Conservation (phyloP, 116 monocot species). For the Thalassia testudinum region DNA sequence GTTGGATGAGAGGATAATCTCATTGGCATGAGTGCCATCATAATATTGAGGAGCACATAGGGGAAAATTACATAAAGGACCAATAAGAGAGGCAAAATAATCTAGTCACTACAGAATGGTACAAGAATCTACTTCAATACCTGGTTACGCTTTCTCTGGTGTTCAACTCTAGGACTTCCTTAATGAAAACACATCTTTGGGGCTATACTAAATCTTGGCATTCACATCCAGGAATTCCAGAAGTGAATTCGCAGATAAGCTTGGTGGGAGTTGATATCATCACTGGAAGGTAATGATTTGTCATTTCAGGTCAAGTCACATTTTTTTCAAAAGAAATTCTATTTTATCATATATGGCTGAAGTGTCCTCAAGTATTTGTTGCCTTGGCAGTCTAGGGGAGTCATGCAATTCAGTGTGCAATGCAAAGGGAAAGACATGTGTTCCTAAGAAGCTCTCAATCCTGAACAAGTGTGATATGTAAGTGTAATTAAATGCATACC, state of each 20-base stretch:
- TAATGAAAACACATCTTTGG: background rate
- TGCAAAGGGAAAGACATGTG: constrained; percentile 68
- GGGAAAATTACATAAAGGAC: too few relatives aligned
- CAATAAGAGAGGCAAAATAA: too few relatives aligned
- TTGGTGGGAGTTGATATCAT: constrained; percentile 48
- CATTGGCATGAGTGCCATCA: too few relatives aligned
- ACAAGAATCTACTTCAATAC: too few relatives aligned
- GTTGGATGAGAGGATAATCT: too few relatives aligned
- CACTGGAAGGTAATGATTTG: constrained; percentile 46
- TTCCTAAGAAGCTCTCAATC: constrained; percentile 59
- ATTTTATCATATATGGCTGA: too few relatives aligned
- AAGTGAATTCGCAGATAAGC: constrained; percentile 33
- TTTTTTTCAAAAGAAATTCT: too few relatives aligned
- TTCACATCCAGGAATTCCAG: constrained; percentile 16
- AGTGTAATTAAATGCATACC: constrained; percentile 17
- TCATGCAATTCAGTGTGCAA: constrained; percentile 70
- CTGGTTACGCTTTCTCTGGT: too few relatives aligned
- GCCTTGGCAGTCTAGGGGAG: constrained; percentile 48
- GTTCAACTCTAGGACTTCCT: too few relatives aligned
- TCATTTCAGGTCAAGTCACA: too few relatives aligned
- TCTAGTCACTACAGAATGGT: too few relatives aligned
- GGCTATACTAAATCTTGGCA: background rate
- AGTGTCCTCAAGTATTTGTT: background rate
- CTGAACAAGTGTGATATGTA: constrained; percentile 85
- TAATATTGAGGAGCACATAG: too few relatives aligned